Conservation (phyloP, 345 rosid species). For the Arabis alpina region DNA sequence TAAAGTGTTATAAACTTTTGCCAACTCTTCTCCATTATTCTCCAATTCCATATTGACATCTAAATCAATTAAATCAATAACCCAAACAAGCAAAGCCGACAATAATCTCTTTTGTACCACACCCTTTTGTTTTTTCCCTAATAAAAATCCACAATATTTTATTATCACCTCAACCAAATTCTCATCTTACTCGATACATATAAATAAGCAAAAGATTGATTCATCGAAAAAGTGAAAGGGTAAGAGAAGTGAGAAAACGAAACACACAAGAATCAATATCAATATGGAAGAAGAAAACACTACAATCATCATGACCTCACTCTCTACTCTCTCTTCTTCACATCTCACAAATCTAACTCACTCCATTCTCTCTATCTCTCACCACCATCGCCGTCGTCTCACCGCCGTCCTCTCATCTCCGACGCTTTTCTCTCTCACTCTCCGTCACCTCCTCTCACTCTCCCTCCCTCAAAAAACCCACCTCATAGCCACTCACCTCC, state of each 20-base stretch:
- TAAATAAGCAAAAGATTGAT: slow-evolving; percentile 34
- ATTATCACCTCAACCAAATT: slow-evolving; percentile 24
- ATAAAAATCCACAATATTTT: slow-evolving; percentile 24
- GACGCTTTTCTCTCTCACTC: slow-evolving; percentile 72
- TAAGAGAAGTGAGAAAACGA: slow-evolving; percentile 30
- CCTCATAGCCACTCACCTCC: slow-evolving; percentile 86
- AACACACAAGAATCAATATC: slow-evolving; percentile 56
- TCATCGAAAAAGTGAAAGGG: slow-evolving; percentile 33
- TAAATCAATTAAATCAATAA: slow-evolving; percentile 14
- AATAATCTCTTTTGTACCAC: slow-evolving; percentile 43
- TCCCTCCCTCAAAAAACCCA: slow-evolving; percentile 64
- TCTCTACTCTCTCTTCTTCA: slow-evolving; percentile 58
- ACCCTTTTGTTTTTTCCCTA: slow-evolving; percentile 25
- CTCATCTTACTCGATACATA: slow-evolving; percentile 21
- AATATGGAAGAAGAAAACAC: slow-evolving; percentile 55
- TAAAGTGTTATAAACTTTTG: slow-evolving; percentile 41
- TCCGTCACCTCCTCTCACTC: slow-evolving; percentile 79
- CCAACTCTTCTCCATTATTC: slow-evolving; percentile 41
- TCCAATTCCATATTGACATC: slow-evolving; percentile 7
- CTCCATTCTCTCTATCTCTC: slow-evolving; percentile 55
- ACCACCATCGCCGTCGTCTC: slow-evolving; percentile 67
- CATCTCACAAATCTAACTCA: slow-evolving; percentile 56
- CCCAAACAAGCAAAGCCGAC: slow-evolving; percentile 46
- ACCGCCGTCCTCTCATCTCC: slow-evolving; percentile 74
- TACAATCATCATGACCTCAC: slow-evolving; percentile 60